These are phyloP conservation scores for Penicillium canariense DNA, from an alignment of 495 filamentous ascomycete species.

Conservation along the genomic window DNA sequence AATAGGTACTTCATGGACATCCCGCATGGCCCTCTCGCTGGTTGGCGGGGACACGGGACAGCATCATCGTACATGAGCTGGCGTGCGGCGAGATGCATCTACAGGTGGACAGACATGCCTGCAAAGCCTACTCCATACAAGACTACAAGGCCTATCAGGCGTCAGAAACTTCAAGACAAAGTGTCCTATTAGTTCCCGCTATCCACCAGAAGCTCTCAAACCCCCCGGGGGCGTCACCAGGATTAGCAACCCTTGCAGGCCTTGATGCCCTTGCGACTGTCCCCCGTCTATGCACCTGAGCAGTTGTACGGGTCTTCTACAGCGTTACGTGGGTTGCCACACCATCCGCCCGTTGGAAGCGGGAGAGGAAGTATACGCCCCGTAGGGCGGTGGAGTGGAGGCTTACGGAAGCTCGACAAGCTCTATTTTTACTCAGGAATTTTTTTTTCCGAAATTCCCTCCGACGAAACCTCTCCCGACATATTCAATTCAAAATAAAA, in stretches of 20 bases:
- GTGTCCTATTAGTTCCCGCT: constrained; percentile 9
- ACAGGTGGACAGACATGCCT: too few relatives aligned
- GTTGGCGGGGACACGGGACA: neutral
- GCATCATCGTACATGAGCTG: constrained; percentile 19
- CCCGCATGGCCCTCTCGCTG: neutral
- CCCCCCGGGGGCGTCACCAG: neutral
- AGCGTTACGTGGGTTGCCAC: neutral
- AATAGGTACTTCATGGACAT: too few relatives aligned
- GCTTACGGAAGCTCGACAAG: constrained; percentile 9
- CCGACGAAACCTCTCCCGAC: too few relatives aligned
- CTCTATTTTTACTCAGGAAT: too few relatives aligned
- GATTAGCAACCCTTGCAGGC: neutral
- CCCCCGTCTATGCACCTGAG: too few relatives aligned
- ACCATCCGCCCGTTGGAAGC: neutral
- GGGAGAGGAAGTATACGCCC: neutral
- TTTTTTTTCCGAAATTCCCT: too few relatives aligned
- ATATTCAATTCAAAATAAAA: too few relatives aligned
- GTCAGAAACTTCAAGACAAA: neutral
- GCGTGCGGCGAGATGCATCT: neutral
- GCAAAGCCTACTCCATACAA: too few relatives aligned
- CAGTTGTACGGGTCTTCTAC: too few relatives aligned
- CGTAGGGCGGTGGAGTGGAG: constrained; percentile 2
- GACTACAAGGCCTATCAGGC: constrained; percentile 15
- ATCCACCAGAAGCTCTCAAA: neutral
- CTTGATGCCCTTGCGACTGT: too few relatives aligned